Base-by-base conservation (phyloP, 306 rosid species). In the Gillenia trifoliata region DNA sequence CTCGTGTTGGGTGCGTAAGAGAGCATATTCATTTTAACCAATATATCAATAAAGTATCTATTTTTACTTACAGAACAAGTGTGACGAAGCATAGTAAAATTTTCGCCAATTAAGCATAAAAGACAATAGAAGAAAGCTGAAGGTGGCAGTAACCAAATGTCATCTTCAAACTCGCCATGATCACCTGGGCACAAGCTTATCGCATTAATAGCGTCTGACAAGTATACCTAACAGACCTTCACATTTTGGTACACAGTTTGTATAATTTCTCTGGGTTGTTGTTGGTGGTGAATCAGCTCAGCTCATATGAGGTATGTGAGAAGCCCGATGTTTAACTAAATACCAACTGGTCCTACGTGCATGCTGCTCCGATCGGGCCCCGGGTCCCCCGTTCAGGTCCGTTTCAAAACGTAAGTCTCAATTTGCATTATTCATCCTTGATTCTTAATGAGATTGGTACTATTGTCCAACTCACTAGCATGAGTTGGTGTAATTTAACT, bases 131-230 rank as follows among this genome's bases (percentile, higher is more conserved):
- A n/a, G n/a, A n/a, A n/a, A n/a, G n/a, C n/a, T n/a, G n/a, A n/a
- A n/a, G n/a, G n/a, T n/a, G 41, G 41, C 41, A 38, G 41, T 38
- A 11, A 38, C 11, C 41, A 38, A 8, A 8, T 38, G 41, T 38
- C 41, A 38, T 38, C 9, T 38, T 38, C 41, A 38, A 38, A 38
- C 11, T 8, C n/a, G n/a, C 41, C 41, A 9, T 2, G n/a, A n/a
- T 22, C 61, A 0, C 29, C 29, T 55, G 29, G 15, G 13, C 29
- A 25, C 33, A 30, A 50, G 34, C 57, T 22, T 59, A 13, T 38
- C 40, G 29, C 40, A 61, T 77, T 81, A 67, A 77, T 77, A 79
- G 28, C 25, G 30, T 81, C 85, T 81, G 85, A 81, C 79, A 68
- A 59, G 60, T 61, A 72, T 55, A 81, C 85, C 73, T 20, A 81